Percentiles rank a stretch among this genome's conserved stretches.
Evolutionary conservation across 352 stramenopile species (phyloP).

Genomic region (Phytophthora tubulina): DNA sequence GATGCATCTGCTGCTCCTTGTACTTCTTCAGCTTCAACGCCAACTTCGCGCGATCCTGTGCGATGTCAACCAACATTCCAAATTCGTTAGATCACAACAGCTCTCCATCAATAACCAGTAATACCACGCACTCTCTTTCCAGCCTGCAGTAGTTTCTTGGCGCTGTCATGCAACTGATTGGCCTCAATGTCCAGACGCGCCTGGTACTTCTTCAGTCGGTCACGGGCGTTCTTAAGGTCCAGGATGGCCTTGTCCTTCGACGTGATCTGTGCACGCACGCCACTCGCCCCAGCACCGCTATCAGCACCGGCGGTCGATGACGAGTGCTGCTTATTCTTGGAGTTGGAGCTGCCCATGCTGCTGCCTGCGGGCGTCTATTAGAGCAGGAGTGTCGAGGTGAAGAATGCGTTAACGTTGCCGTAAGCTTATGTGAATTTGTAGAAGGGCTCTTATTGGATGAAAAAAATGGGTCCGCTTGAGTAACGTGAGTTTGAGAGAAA

Average conservation of each 20-base stretch:
- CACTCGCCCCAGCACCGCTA: constrained; percentile 16
- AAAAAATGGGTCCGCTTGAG: background rate
- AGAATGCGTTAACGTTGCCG: too few species aligned
- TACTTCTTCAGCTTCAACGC: constrained; percentile 92
- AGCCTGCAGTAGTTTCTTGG: constrained; percentile 76
- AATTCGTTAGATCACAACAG: background rate
- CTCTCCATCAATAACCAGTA: background rate
- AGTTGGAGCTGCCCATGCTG: constrained; percentile 64
- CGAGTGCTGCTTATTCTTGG: constrained; percentile 58
- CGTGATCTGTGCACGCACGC: constrained; percentile 71
- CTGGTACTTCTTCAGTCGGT: constrained; percentile 89
- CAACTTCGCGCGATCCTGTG: constrained; percentile 85
- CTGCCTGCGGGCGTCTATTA: too few species aligned
- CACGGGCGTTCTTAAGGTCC: constrained; percentile 91
- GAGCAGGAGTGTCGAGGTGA: too few species aligned
- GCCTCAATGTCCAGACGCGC: constrained; percentile 82
- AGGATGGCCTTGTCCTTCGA: constrained; percentile 91
- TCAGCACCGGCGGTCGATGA: constrained; percentile 11
- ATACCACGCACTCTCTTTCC: constrained; percentile 60
- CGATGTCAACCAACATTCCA: constrained; percentile 1
- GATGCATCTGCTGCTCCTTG: constrained; percentile 90
- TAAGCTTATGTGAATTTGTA: background rate
- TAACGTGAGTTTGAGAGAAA: background rate
- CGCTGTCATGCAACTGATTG: constrained; percentile 81
- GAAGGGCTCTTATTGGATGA: background rate